Evolutionary conservation across 129 eudicot species (phyloP).

Genomic region (Arctium minus): DNA sequence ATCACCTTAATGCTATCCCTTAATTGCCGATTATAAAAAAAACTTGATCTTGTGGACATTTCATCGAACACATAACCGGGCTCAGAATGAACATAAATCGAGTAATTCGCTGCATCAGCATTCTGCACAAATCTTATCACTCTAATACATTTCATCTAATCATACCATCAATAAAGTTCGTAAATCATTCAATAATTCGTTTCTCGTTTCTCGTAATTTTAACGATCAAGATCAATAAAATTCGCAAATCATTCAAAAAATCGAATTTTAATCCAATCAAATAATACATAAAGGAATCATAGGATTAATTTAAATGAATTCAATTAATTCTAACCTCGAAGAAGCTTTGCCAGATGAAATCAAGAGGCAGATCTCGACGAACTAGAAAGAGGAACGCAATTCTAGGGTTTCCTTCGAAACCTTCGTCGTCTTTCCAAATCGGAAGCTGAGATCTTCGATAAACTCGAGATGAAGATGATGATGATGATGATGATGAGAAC

Average conservation of each 20-base stretch:
- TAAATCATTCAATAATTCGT: neutral
- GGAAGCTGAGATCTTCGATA: constrained; percentile 34
- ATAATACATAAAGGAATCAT: neutral
- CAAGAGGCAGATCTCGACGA: constrained; percentile 75
- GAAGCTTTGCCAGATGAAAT: constrained; percentile 86
- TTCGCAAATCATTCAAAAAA: neutral
- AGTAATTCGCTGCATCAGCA: constrained; percentile 63
- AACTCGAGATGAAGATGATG: neutral
- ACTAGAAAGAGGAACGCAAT: constrained; percentile 71
- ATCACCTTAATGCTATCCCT: constrained; percentile 75
- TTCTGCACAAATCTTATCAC: constrained; percentile 51
- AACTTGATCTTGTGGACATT: constrained; percentile 64
- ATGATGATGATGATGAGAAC: constrained; percentile 3
- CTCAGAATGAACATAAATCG: constrained; percentile 80
- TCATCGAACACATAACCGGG: constrained; percentile 88
- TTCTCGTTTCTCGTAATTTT: neutral
- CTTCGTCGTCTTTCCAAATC: neutral
- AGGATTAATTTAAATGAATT: neutral
- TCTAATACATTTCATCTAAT: neutral
- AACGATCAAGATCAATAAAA: neutral
- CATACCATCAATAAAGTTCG: neutral
- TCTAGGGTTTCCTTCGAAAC: constrained; percentile 55
- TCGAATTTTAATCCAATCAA: neutral
- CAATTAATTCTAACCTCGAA: constrained; percentile 45
- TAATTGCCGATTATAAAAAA: constrained; percentile 67